These are phyloP conservation scores for Hanseniaspora clermontiae DNA, from an alignment of 805 yeast genomes.

Conservation along the genomic window DNA sequence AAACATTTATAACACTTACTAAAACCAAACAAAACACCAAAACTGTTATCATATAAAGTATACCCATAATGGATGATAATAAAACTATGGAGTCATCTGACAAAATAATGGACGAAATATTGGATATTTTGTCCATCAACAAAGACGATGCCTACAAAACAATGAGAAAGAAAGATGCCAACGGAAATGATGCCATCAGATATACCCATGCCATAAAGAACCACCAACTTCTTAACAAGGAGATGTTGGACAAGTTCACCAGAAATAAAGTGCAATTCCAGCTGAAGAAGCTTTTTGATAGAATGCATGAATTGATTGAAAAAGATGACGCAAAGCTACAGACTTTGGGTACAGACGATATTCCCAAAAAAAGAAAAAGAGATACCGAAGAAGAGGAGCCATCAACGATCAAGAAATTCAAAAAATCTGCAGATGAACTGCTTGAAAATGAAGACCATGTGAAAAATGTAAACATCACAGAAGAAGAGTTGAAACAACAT, in stretches of 20 bases:
- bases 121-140: background rate
- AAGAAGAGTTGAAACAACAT: constrained; percentile 15
- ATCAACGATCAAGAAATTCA: constrained; percentile 18
- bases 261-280: constrained; percentile 16
- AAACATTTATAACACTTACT: background rate
- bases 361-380: background rate
- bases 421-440: constrained; percentile 14
- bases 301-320: constrained; percentile 16
- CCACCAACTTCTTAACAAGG: constrained; percentile 14
- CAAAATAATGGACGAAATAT: background rate
- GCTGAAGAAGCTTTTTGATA: constrained; percentile 13
- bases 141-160: constrained; percentile 19
- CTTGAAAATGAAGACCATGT: constrained; percentile 6
- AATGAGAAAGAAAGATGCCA: constrained; percentile 23
- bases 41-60: background rate
- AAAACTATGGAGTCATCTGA: background rate
- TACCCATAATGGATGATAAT: background rate
- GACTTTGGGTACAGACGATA: constrained; percentile 6
- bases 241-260: constrained; percentile 22
- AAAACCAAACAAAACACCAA: background rate
- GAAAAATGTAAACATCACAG: constrained; percentile 15
- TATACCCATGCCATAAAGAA: constrained; percentile 17
- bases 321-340: constrained; percentile 6
- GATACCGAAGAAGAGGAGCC: constrained; percentile 14
- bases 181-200: constrained; percentile 22